Evolutionary conservation across 2,329 filamentous ascomycete species (phyloP), one percentile per base, ranked within the genome.

Genomic region (Tolypocladium tropicale): DNA sequence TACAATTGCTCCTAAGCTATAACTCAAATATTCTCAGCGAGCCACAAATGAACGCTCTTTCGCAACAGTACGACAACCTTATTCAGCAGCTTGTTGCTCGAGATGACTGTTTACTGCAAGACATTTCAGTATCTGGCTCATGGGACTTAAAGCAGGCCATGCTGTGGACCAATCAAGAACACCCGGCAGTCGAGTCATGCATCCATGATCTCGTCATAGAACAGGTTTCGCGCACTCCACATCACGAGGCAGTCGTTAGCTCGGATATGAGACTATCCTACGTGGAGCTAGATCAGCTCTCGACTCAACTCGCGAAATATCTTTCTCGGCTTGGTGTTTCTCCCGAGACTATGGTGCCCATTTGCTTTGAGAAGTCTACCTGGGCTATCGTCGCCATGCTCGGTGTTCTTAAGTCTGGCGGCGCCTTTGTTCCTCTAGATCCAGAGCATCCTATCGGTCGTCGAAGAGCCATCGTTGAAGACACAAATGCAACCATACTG

Each of bases 381-480:
- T 61, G 57, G 58, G 58, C 60, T 18, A 11, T 60, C 1, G 57
- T 66, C 1, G 56, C 61, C 2, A 60, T 64, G 37, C 25, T 67
- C 18, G 65, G 55, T 12, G 56, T 68, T 16, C 56, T 67, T 18
- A 65, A 66, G 41, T 58, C 63, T 3, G 68, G 66, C 7, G 65
- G 37, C 1, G 37, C n/a, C 7, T 41, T 41, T 23, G 18, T 41
- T 21, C 37, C 37, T 4, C n/a, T 41, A 3, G 37, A 41, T 7
- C 37, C 37, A 10, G 9, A 18, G 23, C 37, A 41, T 23, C 37
- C 37, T 6, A 11, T 7, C 6, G 37, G 4, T 2, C n/a, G n/a
- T 9, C 37, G 37, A 7, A 6, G 23, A n/a, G 37, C 5, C 6
- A 7, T 41, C 6, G 18, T 41, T 21, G 12, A n/a, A 21, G n/a